phyloP scores from a whole-genome alignment of 2,329 filamentous ascomycete genomes.

The Pseudocercospora crystallina region DNA sequence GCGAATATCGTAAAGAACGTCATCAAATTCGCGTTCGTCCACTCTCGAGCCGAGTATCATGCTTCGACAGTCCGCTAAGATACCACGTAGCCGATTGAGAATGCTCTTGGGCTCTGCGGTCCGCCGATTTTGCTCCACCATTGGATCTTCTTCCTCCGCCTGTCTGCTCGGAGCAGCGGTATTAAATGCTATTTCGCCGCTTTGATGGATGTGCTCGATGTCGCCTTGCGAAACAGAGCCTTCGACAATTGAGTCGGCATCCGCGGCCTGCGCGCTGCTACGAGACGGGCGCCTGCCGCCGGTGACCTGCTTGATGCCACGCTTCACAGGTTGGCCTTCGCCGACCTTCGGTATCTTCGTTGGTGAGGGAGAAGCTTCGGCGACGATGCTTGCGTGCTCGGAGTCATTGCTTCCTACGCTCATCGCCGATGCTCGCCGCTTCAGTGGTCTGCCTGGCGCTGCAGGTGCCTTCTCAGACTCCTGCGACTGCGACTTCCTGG shows the following conservation, averaged over 20 bases:
- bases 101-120: slow-evolving; percentile 50
- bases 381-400: no score
- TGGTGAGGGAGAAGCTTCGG: not conserved
- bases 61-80: slow-evolving; percentile 60
- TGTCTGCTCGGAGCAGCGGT: no score
- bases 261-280: no score
- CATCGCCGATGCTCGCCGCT: slow-evolving; percentile 31
- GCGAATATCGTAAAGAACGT: slow-evolving; percentile 76
- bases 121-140: slow-evolving; percentile 25
- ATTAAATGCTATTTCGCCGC: no score
- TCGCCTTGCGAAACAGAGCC: no score
- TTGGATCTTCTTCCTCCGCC: no score
- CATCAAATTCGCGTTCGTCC: slow-evolving; percentile 71
- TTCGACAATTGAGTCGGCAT: no score
- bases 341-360: not conserved
- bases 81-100: slow-evolving; percentile 53
- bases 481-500: slow-evolving; percentile 25
- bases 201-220: no score
- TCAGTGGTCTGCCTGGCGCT: slow-evolving; percentile 16
- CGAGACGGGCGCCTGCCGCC: no score
- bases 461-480: slow-evolving; percentile 8
- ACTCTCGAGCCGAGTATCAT: slow-evolving; percentile 63
- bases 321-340: no score
- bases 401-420: slow-evolving; percentile 10
- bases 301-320: no score